Base-by-base conservation (phyloP, 2,329 filamentous ascomycete genomes). In the Ophiostoma quercus region DNA sequence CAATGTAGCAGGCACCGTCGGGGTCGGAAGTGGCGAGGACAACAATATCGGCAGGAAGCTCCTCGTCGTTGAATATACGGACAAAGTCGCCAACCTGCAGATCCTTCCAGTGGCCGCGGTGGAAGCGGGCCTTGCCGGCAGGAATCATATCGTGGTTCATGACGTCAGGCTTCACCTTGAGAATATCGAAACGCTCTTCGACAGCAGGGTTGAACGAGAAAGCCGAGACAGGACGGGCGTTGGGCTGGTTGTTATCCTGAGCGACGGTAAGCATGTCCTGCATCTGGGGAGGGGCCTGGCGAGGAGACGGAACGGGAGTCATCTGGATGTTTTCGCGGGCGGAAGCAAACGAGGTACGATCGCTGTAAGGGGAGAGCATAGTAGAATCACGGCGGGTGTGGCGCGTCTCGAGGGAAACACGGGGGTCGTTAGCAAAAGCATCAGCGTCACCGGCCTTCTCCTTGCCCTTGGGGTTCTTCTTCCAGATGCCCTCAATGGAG, bases 1-100 rank as follows among this genome's bases (percentile, higher is more conserved):
- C 95, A 29, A 99, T 91, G 75, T 97, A 99, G 79, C 95, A 99
- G 51, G 92, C 92, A 67, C 95, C 95, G 75, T 99, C 95, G 0
- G 90, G 86, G 75, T 98, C 95, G 2, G 95, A 97, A 0, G 95
- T 98, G 2, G 95, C 92, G 32, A 99, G 81, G 62, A 99, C 91
- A 66, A 98, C 90, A 66, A 99, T 84, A 79, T 99, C 95, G 66
- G 95, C 94, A 1, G 95, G 96, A 32, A 99, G 88, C 75, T 96
- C 93, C 76, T 99, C 95, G 74, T 97, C 91, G 76, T 96, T 97
- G 81, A 97, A 98, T 67, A 99, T 87, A 74, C 96, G 92, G 69
- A 99, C 90, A 79, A 97, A 98, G 79, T 99, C 95, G 66, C 95
- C 95, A 9, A 99, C 95, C 75, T 94, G 89, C 16, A 99, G 85